Evolutionary conservation across 331 rosid genomes (phyloP), one percentile per base, ranked within the genome.

Genomic region (Dryas integrifolia): DNA sequence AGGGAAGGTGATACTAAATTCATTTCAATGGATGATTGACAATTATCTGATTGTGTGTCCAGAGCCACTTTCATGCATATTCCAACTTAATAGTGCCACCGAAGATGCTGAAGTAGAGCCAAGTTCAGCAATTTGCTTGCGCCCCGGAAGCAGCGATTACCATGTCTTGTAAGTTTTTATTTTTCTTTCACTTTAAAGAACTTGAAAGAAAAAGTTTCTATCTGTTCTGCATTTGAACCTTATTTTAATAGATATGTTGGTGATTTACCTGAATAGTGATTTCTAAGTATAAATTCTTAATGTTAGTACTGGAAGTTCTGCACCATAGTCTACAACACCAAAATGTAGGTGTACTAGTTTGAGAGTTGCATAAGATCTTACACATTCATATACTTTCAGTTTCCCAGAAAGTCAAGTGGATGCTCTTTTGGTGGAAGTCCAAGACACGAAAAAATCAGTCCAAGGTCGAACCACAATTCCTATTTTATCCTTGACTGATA

Each of bases 321-420:
- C 9, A 13, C 7, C 62, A 44, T 59, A 61, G 52, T n/a, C n/a
- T 67, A 52, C 50, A 7, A 50, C 13, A 45, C 45, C 35, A 53
- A 40, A 74, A 15, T 56, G 45, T 44, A 21, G 43, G 65, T 57
- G 26, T 49, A 14, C 38, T 45, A 18, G 35, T 6, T 56, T 70
- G 68, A 78, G 59, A 68, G 12, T 67, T 52, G 21, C 38, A 72
- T 41, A 50, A 21, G 69, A 51, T 52, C 80, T 65, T 70, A 61
- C 69, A 60, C 63, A 53, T 59, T 38, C 30, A 9, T 75, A 66
- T 64, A 44, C 58, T 80, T 86, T 85, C 96, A 94, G 98, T 82
- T 94, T 88, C 77, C 97, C 98, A 6, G 92, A 89, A 84, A 87
- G 85, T 86, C 97, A 90, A 82, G 89, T 88, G 74, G 98, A 94